Evolutionary conservation across 176 grass and related monocot species (phyloP), one percentile per base, ranked within the genome.

Genomic region (Pontederia crassipes): DNA sequence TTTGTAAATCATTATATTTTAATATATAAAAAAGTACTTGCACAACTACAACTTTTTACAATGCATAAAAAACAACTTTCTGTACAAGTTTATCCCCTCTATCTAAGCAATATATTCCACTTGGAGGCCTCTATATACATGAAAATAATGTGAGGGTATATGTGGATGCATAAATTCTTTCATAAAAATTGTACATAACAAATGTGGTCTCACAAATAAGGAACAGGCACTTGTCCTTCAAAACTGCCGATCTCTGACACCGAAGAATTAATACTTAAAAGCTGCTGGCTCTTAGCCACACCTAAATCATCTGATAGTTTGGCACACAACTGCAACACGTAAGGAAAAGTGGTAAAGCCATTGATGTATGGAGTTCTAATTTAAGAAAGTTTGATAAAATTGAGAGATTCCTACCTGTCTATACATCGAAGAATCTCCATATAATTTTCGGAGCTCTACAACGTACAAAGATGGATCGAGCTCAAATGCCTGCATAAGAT

Each of bases 391-490:
- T 63, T 58, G 51, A n/a, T 32, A 67, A 17, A 20, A 28, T 1
- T 57, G 46, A 75, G 46, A 12, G 35, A 4, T 0, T 64, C 12
- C 16, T 86, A 97, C 92, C 83, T 88, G 62, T 85, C 76, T 90
- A 58, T 97, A 97, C 48, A 88, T 2, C 32, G 28, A 66, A 63
- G 74, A 49, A 46, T 97, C 87, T 47, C 92, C 92, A 58, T 85
- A 70, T 27, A 79, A 76, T 68, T 91, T 97, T 71, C 75, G 76
- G 16, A 91, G 65, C 61, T 97, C 92, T 12, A 91, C 87, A 9
- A 91, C 79, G 54, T 91, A 74, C 35, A 97, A 17, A 62, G 83
- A 80, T 61, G 81, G 71, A 64, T 71, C 77, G 59, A 97, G 81
- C 73, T 85, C 87, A 85, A 88, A 97, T 9, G 88, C 80, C 91